phyloP scores from a whole-genome alignment of 768 basidiomycete species.

The Polyporus arcularius region DNA sequence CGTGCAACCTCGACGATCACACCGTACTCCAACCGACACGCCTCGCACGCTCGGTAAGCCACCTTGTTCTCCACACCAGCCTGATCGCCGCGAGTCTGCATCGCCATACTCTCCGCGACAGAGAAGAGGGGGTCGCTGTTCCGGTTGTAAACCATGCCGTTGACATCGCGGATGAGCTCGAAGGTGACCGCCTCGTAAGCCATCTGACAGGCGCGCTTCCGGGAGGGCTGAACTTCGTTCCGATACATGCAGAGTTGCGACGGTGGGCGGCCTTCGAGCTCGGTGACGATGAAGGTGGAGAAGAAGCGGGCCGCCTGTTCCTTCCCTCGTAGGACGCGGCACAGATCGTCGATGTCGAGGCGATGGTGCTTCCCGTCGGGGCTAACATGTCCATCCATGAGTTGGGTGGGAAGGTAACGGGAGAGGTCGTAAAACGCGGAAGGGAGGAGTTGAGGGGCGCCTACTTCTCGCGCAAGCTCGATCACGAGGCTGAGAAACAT shows the following conservation, averaged over 20 bases:
- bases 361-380: slow-evolving; percentile 37
- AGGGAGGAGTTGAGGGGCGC: slow-evolving; percentile 61
- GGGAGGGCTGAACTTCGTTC: slow-evolving; percentile 45
- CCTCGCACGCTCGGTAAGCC: slow-evolving; percentile 62
- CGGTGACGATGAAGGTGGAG: slow-evolving; percentile 74
- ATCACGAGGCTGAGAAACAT: slow-evolving; percentile 54
- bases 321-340: slow-evolving; percentile 64
- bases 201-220: slow-evolving; percentile 61
- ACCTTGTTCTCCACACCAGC: slow-evolving; percentile 43
- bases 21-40: slow-evolving; percentile 62
- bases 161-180: slow-evolving; percentile 72
- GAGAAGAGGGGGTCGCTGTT: slow-evolving; percentile 72
- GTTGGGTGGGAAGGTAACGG: slow-evolving; percentile 63
- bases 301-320: slow-evolving; percentile 74
- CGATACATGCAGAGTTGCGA: slow-evolving; percentile 45
- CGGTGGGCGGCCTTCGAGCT: slow-evolving; percentile 65
- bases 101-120: slow-evolving; percentile 64
- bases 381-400: slow-evolving; percentile 52
- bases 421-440: slow-evolving; percentile 83
- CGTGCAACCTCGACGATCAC: slow-evolving; percentile 58
- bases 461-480: slow-evolving; percentile 60
- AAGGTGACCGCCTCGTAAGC: slow-evolving; percentile 77
- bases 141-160: slow-evolving; percentile 64
- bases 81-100: slow-evolving; percentile 58
- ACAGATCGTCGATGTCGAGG: slow-evolving; percentile 55